Evolutionary conservation across 495 filamentous ascomycete genomes (phyloP).

Genomic region (Penicillium maclennaniae): DNA sequence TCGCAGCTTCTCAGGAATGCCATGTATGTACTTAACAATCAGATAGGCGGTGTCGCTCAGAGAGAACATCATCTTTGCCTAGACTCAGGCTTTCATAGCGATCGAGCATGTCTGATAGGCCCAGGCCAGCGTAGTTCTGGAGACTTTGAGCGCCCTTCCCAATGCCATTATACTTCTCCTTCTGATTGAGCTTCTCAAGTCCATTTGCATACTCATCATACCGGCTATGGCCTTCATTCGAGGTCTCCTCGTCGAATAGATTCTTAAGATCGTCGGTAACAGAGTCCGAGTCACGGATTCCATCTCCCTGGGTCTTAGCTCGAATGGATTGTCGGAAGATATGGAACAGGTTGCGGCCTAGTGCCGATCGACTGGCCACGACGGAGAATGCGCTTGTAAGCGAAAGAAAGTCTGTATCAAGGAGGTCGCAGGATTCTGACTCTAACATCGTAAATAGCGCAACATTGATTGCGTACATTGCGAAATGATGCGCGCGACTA

Average conservation of each 20-base stretch:
- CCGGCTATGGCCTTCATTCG: slow-evolving; percentile 8
- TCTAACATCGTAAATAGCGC: slow-evolving; percentile 41
- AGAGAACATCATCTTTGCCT: slow-evolving; percentile 34
- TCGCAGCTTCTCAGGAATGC: not conserved
- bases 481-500: slow-evolving; percentile 40
- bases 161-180: slow-evolving; percentile 34
- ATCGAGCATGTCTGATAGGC: slow-evolving; percentile 42
- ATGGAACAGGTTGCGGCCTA: slow-evolving; percentile 40
- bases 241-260: slow-evolving; percentile 35
- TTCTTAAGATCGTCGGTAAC: slow-evolving; percentile 36
- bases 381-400: slow-evolving; percentile 37
- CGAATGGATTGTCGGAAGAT: slow-evolving; percentile 39
- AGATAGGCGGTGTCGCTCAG: slow-evolving; percentile 14
- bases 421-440: slow-evolving; percentile 32
- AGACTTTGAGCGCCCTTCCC: slow-evolving; percentile 17
- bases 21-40: slow-evolving; percentile 1
- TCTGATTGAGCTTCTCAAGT: slow-evolving; percentile 35
- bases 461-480: slow-evolving; percentile 44
- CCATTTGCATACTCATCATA: slow-evolving; percentile 39
- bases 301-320: slow-evolving; percentile 29
- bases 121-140: slow-evolving; percentile 25
- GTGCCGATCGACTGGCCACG: slow-evolving; percentile 35
- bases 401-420: slow-evolving; percentile 36
- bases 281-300: slow-evolving; percentile 20
- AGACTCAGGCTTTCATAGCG: slow-evolving; percentile 42